Conservation (phyloP, 2,329 filamentous ascomycete species). For the Iodosphaeria phyllophila region DNA sequence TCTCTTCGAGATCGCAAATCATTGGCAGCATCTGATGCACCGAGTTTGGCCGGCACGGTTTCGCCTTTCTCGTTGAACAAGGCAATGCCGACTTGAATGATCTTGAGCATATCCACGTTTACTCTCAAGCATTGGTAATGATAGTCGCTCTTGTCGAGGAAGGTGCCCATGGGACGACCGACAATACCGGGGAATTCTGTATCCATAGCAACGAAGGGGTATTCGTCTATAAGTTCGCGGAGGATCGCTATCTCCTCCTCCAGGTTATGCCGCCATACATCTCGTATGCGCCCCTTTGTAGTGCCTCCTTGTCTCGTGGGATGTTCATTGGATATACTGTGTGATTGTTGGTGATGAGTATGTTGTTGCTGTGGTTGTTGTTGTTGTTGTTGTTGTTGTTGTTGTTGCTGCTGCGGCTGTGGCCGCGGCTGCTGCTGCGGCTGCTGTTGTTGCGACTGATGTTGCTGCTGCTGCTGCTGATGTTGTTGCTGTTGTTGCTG, state of each 20-base stretch:
- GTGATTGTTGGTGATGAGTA: slow-evolving; percentile 27
- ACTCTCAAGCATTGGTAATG: slow-evolving; percentile 96
- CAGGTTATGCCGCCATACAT: slow-evolving; percentile 89
- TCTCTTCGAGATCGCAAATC: too few species aligned
- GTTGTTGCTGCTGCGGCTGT: slow-evolving; percentile 33
- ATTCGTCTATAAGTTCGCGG: slow-evolving; percentile 69
- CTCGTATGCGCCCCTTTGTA: slow-evolving; percentile 67
- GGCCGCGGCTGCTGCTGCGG: slow-evolving; percentile 35
- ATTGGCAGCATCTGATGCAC: too few species aligned
- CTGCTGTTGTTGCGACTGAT: slow-evolving; percentile 33
- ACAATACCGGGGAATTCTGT: slow-evolving; percentile 98
- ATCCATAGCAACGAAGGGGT: slow-evolving; percentile 96
- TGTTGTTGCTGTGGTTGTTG: slow-evolving; percentile 33
- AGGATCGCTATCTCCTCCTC: slow-evolving; percentile 78
- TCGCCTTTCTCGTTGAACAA: slow-evolving; percentile 85
- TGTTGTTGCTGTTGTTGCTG: too few species aligned
- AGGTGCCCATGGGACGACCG: slow-evolving; percentile 82
- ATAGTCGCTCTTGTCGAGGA: slow-evolving; percentile 90
- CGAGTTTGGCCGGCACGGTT: slow-evolving; percentile 53
- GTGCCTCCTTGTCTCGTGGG: slow-evolving; percentile 21
- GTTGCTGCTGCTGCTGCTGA: slow-evolving; percentile 31
- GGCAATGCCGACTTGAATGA: slow-evolving; percentile 91
- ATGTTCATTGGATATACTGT: slow-evolving; percentile 15
- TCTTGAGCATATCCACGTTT: slow-evolving; percentile 93
- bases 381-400: slow-evolving; percentile 35